Evolutionary conservation across 2,329 filamentous ascomycete genomes (phyloP), one percentile per base, ranked within the genome.

Genomic region (Arthrobotrys pseudoclavata): DNA sequence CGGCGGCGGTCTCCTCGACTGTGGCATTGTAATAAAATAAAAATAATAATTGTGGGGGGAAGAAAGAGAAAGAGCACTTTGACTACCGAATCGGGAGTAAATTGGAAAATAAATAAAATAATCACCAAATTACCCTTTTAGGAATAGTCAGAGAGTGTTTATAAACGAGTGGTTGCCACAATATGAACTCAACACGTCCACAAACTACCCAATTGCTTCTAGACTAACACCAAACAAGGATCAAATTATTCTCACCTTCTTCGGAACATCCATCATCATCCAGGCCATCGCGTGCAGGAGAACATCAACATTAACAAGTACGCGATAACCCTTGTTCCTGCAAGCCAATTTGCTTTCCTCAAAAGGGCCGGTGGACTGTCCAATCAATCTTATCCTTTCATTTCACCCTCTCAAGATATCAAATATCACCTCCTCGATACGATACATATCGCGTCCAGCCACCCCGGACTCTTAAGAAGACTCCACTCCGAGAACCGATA

Each of bases 121-220:
- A 75, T 55, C 45, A 37, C 29, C 29, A 7, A 29, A 29, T 29
- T 29, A 29, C 29, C 7, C 3, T 29, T 29, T 10, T 34, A 10
- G 31, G 31, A 4, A 5, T 34, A 34, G 31, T 34, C 31, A 6
- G 31, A 9, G 31, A 9, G 7, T 10, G 31, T 4, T 34, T 34
- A 34, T 29, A 3, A 29, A 29, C 29, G 34, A 12, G 12, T 42
- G 57, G 71, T 76, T 69, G 64, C 50, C 71, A 76, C 63, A 69
- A 52, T 66, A 76, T 7, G n/a, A 69, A 69, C 63, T 57, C 47
- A 57, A 3, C 71, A 76, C 71, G 71, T 76, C 71, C 71, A 76
- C 71, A 76, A 76, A 76, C 71, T 76, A 42, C 71, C 71, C 48
- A 37, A 76, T 57, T 37, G 29, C 29, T 22, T 18, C n/a, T 53